phyloP scores from a whole-genome alignment of 1,284 basidiomycete species.

The Ceratobasidium sp. region DNA sequence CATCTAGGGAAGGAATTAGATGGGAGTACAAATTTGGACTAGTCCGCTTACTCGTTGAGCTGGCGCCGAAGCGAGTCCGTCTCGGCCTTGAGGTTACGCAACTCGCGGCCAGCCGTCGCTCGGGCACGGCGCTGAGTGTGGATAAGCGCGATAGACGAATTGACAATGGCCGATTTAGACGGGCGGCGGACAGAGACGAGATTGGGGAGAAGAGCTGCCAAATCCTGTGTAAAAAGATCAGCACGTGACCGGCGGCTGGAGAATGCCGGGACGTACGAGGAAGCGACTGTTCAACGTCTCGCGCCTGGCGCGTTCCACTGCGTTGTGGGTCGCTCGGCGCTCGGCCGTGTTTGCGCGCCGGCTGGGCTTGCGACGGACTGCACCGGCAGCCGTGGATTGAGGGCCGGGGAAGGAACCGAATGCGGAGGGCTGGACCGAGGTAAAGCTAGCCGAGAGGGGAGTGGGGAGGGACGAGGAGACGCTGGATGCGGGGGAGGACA shows the following conservation, averaged over 20 bases:
- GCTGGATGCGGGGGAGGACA: conserved; percentile 51
- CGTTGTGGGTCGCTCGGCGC: conserved; percentile 93
- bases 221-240: conserved; percentile 67
- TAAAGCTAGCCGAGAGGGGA: conserved; percentile 42
- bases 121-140: conserved; percentile 85
- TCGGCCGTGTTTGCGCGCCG: conserved; percentile 93
- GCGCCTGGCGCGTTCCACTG: conserved; percentile 90
- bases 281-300: conserved; percentile 94
- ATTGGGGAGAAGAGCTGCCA: conserved; percentile 89
- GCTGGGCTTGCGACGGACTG: conserved; percentile 79
- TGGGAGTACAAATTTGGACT: not conserved
- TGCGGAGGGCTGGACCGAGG: conserved; percentile 47
- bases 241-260: conserved; percentile 46
- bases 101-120: conserved; percentile 79
- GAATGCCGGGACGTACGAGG: conserved; percentile 66
- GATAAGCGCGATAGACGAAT: conserved; percentile 88
- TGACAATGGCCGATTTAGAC: conserved; percentile 94
- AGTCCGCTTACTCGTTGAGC: conserved; percentile 74
- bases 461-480: conserved; percentile 52
- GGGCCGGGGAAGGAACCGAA: conserved; percentile 48
- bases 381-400: conserved; percentile 53
- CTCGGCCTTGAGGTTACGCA: conserved; percentile 81
- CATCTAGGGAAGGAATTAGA: conserved; percentile 54
- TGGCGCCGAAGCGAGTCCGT: conserved; percentile 85
- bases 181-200: conserved; percentile 91